phyloP scores from a whole-genome alignment of 2,329 filamentous ascomycete genomes.

The Raffaelea ambrosiae region DNA sequence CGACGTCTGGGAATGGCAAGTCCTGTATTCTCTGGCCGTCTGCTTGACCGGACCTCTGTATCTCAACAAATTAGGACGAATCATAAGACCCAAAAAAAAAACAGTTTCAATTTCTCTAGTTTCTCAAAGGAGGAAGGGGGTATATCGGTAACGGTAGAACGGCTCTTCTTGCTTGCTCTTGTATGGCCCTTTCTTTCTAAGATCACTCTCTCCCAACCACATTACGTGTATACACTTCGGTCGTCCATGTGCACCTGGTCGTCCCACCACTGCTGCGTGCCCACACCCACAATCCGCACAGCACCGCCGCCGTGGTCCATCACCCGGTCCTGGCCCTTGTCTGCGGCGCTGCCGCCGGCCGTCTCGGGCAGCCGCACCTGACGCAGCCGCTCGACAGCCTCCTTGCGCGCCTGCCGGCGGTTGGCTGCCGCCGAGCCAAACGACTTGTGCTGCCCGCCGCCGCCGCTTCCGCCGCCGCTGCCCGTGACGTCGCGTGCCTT shows the following conservation, averaged over 20 bases:
- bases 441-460: slow-evolving; percentile 8
- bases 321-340: slow-evolving; percentile 20
- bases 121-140: too few relatives aligned
- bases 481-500: slow-evolving; percentile 38
- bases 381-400: slow-evolving; percentile 28
- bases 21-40: too few relatives aligned
- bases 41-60: too few relatives aligned
- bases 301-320: slow-evolving; percentile 18
- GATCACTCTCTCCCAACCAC: too few relatives aligned
- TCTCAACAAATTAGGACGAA: too few relatives aligned
- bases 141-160: slow-evolving; percentile 5
- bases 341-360: slow-evolving; percentile 29
- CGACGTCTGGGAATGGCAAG: too few relatives aligned
- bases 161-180: not conserved
- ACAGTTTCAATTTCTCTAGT: not conserved
- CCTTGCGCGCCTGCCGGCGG: slow-evolving; percentile 21
- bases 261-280: slow-evolving; percentile 40
- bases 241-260: slow-evolving; percentile 32
- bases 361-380: slow-evolving; percentile 39
- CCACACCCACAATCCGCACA: slow-evolving; percentile 43
- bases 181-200: too few relatives aligned
- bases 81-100: not conserved
- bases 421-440: slow-evolving; percentile 6
- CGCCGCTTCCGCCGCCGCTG: slow-evolving; percentile 11
- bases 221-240: too few relatives aligned